Base-by-base conservation (phyloP, 148 eudicot species). In the Agrostemma githago region DNA sequence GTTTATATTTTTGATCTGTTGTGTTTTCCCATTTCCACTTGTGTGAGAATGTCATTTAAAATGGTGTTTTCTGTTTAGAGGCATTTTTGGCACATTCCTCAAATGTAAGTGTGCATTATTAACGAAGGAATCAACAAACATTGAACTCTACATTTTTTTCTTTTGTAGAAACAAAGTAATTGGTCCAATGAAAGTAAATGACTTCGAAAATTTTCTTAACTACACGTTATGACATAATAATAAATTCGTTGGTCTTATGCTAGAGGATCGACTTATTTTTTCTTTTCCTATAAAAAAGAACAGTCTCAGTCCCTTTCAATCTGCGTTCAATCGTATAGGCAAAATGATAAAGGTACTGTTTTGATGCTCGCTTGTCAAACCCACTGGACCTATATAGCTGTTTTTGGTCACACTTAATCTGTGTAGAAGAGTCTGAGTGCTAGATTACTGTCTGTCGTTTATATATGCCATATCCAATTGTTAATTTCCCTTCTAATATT, bases 401-500 rank as follows among this genome's bases (percentile, higher is more conserved):
- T 12, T 15, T n/a, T 41, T 6, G 51, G 70, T 40, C 34, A 8
- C 5, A 41, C 8, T 17, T 41, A 51, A 66, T 42, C 16, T 43
- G 14, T 51, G 17, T 34, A 53, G 8, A 53, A 34, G 61, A 51
- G 60, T 53, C 72, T 70, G 61, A 53, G 60, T 4, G 44, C 20
- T 66, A 21, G 41, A 38, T 48, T 10, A n/a, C 11, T 19, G 57
- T 16, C 39, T 48, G 4, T 48, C 58, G 2, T 48, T 10, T 51
- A 70, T 53, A 53, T n/a, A 37, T 44, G 21, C 72, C 43, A 38
- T 34, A 11, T 20, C n/a, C 44, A 26, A 41, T 12, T 71, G 34
- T 54, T 56, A 14, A 17, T 44, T 46, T 19, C 5, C 56, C 6
- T 73, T 21, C 43, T 80, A 40, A 67, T 62, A 51, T 75, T 64